Evolutionary conservation across 2,329 filamentous ascomycete species (phyloP), one percentile per base, ranked within the genome.

Genomic region (Graphium sp.): DNA sequence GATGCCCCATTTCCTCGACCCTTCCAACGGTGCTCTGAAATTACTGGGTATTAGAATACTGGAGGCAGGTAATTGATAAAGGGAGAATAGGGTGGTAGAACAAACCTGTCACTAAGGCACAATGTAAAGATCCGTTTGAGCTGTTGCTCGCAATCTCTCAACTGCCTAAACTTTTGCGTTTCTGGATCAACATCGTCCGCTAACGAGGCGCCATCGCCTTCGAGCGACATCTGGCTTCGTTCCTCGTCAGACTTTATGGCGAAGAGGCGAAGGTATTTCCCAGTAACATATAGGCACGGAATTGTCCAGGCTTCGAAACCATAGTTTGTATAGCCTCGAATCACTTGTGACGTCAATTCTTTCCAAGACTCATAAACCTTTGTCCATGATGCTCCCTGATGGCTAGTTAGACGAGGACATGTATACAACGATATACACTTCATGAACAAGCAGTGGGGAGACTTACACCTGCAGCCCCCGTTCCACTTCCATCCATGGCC

Each of bases 1-100:
- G 26, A 93, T 80, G 6, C 83, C 91, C 89, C 89, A 98, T 67
- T 95, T 98, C 31, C 89, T 74, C 7, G 87, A 94, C 42, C 92
- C 79, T 44, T 84, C 74, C 24, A 94, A 59, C 10, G 79, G 74
- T 35, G 80, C 79, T 51, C 82, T 87, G 42, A 30, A 23, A 20
- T n/a, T n/a, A n/a, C n/a, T n/a, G n/a, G 9, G 8, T 7, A 21
- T 32, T 6, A 29, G 24, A 28, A n/a, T n/a, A n/a, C n/a, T n/a
- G n/a, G n/a, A n/a, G n/a, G n/a, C n/a, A n/a, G n/a, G n/a, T n/a
- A n/a, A n/a, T n/a, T n/a, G n/a, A n/a, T n/a, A n/a, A n/a, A n/a
- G n/a, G n/a, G n/a, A n/a, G n/a, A n/a, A n/a, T n/a, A n/a, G n/a
- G n/a, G n/a, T n/a, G n/a, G n/a, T n/a, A n/a, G 19, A 13, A 49